Evolutionary conservation across 805 yeast species (phyloP), one percentile per base, ranked within the genome.

Genomic region (Kodamaea kakaduensis): DNA sequence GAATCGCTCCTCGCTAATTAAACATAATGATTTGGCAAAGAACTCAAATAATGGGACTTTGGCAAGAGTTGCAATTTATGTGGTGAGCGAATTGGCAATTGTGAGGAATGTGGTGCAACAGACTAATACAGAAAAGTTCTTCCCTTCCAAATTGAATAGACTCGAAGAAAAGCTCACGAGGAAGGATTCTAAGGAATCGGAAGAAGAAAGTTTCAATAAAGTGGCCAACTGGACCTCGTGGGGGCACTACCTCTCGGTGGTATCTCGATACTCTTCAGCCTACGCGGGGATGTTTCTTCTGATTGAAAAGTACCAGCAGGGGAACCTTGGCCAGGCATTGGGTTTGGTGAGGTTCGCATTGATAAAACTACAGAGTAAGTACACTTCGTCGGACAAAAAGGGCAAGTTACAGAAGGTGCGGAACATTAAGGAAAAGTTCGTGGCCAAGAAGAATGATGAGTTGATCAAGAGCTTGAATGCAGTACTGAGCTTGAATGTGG

Each of bases 241-340:
- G 71, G 9, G 25, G 1, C 52, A 50, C 3, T 67, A 64, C 44
- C 49, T 65, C 36, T 24, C 33, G 6, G 34, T 66, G 2, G 42
- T 65, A 9, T 49, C 56, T 28, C 60, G 56, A 29, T 61, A 69
- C 45, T 55, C 61, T 5, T 50, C 56, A 16, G 73, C 72, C 0
- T 68, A 69, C 39, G 61, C 70, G 13, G 74, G 73, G 0, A 41
- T 64, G n/a, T 64, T 71, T 32, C 51, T 70, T 15, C 55, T 75
- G 0, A 57, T 71, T 24, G 76, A 71, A 31, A 49, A 56, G 34
- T 71, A 71, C 46, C 71, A 70, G 40, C 60, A 69, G 31, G 56
- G 60, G 34, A 59, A 64, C 24, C 34, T 71, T 13, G 78, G 78
- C 6, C 58, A 57, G n/a, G 66, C 73, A 3, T 56, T 72, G 25